These are phyloP conservation scores for Brettanomyces nanus DNA, from an alignment of 805 yeast species.

Conservation along the genomic window DNA sequence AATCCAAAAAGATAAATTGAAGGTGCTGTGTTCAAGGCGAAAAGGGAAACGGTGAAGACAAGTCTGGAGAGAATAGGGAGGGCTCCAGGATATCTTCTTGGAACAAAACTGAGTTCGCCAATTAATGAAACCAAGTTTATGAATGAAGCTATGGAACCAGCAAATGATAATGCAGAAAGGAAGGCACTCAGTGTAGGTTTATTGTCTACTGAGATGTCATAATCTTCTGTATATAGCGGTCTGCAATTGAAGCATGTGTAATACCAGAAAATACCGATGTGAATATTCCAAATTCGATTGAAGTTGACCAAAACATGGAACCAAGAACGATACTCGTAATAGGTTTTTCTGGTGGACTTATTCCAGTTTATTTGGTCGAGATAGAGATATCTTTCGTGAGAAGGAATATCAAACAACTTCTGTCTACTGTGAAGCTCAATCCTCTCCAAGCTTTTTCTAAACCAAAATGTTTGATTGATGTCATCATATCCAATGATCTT, in stretches of 20 bases:
- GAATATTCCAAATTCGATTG: slow-evolving; percentile 74
- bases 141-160: slow-evolving; percentile 55
- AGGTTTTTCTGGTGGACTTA: slow-evolving; percentile 65
- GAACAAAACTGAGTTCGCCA: slow-evolving; percentile 56
- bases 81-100: slow-evolving; percentile 68
- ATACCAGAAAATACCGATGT: slow-evolving; percentile 68
- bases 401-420: slow-evolving; percentile 44
- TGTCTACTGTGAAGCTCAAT: slow-evolving; percentile 34
- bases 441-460: slow-evolving; percentile 55
- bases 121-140: slow-evolving; percentile 49
- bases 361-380: slow-evolving; percentile 58
- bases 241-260: slow-evolving; percentile 64
- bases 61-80: slow-evolving; percentile 47
- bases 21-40: slow-evolving; percentile 43
- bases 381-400: slow-evolving; percentile 45
- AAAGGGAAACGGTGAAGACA: slow-evolving; percentile 31
- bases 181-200: slow-evolving; percentile 52
- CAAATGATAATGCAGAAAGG: slow-evolving; percentile 53
- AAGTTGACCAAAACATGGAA: slow-evolving; percentile 64
- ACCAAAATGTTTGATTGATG: slow-evolving; percentile 84
- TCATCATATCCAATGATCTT: slow-evolving; percentile 81
- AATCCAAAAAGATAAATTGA: slow-evolving; percentile 39
- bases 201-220: slow-evolving; percentile 44
- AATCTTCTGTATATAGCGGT: slow-evolving; percentile 53
- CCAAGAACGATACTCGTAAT: slow-evolving; percentile 70